A percentile compares a stretch with the other conserved stretches of the same genome.
These are phyloP conservation scores for Apiospora hydei DNA, from an alignment of 2,329 filamentous ascomycete species.

Conservation along the genomic window DNA sequence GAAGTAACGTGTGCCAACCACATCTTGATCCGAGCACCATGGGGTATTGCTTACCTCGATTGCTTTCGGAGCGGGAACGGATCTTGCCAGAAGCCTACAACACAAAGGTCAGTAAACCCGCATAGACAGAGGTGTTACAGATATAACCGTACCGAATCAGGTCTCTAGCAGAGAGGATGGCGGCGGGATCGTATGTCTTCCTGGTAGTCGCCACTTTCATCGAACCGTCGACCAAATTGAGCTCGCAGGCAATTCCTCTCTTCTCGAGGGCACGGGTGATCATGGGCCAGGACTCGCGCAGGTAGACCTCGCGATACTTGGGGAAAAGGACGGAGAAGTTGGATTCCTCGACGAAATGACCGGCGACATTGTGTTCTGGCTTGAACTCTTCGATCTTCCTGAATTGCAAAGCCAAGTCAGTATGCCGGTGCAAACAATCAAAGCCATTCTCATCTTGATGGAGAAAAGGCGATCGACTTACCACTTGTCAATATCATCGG, in stretches of 20 bases:
- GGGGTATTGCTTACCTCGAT: slow-evolving; percentile 62
- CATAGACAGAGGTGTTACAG: neutral
- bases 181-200: slow-evolving; percentile 86
- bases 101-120: neutral
- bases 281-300: slow-evolving; percentile 87
- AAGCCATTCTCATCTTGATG: neutral
- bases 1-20: neutral
- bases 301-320: slow-evolving; percentile 93
- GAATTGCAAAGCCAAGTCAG: slow-evolving; percentile 23
- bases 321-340: slow-evolving; percentile 66
- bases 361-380: slow-evolving; percentile 86
- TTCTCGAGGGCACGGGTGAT: slow-evolving; percentile 89
- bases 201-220: slow-evolving; percentile 97
- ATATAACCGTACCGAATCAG: slow-evolving; percentile 62
- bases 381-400: slow-evolving; percentile 37
- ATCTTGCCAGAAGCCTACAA: slow-evolving; percentile 82
- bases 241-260: slow-evolving; percentile 84
- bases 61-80: slow-evolving; percentile 91
- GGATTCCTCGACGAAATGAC: slow-evolving; percentile 91
- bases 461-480: slow-evolving; percentile 43
- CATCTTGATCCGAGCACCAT: neutral
- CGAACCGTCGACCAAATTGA: slow-evolving; percentile 93
- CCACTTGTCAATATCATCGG: slow-evolving; percentile 97
- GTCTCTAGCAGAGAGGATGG: slow-evolving; percentile 92
- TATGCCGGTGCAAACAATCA: neutral